Percentiles rank a stretch among this genome's conserved stretches.
Conservation (phyloP, 805 yeast species). For the Spencermartinsiella europaea region DNA sequence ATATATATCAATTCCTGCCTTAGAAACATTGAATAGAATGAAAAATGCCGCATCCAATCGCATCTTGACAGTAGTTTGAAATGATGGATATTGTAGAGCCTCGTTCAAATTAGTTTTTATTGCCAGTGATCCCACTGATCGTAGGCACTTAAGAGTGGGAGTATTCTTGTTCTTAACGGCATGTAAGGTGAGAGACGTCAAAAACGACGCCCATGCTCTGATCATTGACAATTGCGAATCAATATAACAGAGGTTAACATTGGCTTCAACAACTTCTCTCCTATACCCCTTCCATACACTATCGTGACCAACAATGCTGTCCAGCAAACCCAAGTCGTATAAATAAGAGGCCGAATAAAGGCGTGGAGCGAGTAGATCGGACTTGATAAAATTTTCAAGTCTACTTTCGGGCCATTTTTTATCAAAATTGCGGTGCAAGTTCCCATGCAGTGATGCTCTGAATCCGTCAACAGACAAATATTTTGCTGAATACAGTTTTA, state of each 20-base stretch:
- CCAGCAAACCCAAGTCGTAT: slow-evolving; percentile 61
- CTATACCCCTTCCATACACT: slow-evolving; percentile 46
- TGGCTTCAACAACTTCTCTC: slow-evolving; percentile 49
- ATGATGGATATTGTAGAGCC: slow-evolving; percentile 46
- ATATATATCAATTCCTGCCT: slow-evolving; percentile 6
- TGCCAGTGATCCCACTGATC: slow-evolving; percentile 41
- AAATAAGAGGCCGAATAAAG: slow-evolving; percentile 49
- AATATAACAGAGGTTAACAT: slow-evolving; percentile 57
- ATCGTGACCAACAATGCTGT: slow-evolving; percentile 45
- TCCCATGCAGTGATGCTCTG: slow-evolving; percentile 42
- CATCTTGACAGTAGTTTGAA: slow-evolving; percentile 49
- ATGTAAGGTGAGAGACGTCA: slow-evolving; percentile 51
- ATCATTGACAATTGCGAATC: slow-evolving; percentile 65
- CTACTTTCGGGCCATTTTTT: slow-evolving; percentile 43
- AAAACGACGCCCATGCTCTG: slow-evolving; percentile 71
- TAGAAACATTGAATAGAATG: slow-evolving; percentile 24
- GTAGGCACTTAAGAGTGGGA: slow-evolving; percentile 13
- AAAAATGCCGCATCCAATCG: slow-evolving; percentile 64
- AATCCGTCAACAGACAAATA: slow-evolving; percentile 44
- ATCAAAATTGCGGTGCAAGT: slow-evolving; percentile 43
- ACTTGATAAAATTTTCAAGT: slow-evolving; percentile 42
- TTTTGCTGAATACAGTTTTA: slow-evolving; percentile 24
- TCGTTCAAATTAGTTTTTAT: slow-evolving; percentile 47
- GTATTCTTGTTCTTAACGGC: slow-evolving; percentile 19
- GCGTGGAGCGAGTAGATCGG: slow-evolving; percentile 41